Conservation (phyloP, 2,329 filamentous ascomycete genomes). For the Zasmidium cellare region DNA sequence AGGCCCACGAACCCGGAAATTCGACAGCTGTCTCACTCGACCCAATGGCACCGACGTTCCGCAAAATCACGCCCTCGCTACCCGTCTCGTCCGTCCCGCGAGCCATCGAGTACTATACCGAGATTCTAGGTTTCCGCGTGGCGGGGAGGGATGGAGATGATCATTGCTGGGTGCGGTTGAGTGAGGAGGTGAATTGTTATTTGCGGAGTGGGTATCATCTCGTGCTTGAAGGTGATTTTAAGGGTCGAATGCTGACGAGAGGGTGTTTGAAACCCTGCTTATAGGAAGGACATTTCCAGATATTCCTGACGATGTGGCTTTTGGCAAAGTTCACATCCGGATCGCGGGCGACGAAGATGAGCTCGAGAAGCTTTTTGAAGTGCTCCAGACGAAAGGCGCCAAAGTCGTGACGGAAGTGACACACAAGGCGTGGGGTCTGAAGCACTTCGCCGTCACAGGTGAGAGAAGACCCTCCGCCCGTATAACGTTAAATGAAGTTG, state of each 20-base stretch:
- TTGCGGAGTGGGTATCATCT: conserved; percentile 6
- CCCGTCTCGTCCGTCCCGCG: conserved; percentile 9
- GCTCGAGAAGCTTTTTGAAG: conserved; percentile 7
- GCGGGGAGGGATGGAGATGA: conserved; percentile 11
- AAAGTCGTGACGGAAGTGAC: conserved; percentile 9
- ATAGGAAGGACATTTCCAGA: conserved; percentile 12
- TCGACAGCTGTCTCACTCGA: neutral
- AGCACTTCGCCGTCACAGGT: conserved; percentile 13
- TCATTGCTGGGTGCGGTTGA: conserved; percentile 9
- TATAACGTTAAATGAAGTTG: neutral
- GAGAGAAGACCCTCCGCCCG: neutral
- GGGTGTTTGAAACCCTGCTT: neutral
- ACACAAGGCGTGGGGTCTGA: conserved; percentile 13
- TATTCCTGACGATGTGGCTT: conserved; percentile 11
- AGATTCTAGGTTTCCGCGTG: conserved; percentile 11
- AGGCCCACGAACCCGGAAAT: no score
- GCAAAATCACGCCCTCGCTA: conserved; percentile 10
- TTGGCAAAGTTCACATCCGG: conserved; percentile 15
- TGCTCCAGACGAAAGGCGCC: conserved; percentile 3
- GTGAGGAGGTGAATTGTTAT: conserved; percentile 10
- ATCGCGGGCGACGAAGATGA: conserved; percentile 12
- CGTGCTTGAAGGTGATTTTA: neutral
- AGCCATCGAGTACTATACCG: conserved; percentile 10
- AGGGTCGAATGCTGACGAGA: neutral
- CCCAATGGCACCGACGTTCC: conserved; percentile 8